Conservation (phyloP, 2,329 filamentous ascomycete species). For the Pestalotiopsis sp. region DNA sequence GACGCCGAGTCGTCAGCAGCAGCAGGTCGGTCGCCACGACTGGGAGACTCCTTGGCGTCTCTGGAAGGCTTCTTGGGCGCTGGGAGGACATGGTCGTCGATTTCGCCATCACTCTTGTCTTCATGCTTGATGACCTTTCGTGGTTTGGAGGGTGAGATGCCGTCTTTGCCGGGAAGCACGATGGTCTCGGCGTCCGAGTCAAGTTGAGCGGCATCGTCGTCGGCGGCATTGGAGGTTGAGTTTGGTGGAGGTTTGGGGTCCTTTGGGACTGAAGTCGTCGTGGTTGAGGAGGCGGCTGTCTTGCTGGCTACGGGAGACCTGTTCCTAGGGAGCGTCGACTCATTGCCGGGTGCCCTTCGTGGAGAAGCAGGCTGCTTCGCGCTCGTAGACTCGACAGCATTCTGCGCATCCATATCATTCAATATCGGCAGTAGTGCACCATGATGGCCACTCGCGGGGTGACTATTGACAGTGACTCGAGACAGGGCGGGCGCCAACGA, state of each 20-base stretch:
- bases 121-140: constrained; percentile 66
- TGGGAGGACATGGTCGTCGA: constrained; percentile 30
- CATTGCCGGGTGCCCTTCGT: constrained; percentile 41
- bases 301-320: constrained; percentile 19
- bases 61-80: constrained; percentile 28
- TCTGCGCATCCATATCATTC: constrained; percentile 70
- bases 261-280: constrained; percentile 23
- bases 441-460: constrained; percentile 52
- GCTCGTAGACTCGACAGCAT: constrained; percentile 63
- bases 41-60: constrained; percentile 28
- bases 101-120: constrained; percentile 59
- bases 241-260: constrained; percentile 10
- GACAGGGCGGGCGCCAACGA: constrained; percentile 1
- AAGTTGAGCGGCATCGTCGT: constrained; percentile 49
- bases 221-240: constrained; percentile 28
- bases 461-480: constrained; percentile 23
- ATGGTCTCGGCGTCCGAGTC: constrained; percentile 74
- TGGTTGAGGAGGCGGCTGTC: constrained; percentile 12
- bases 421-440: constrained; percentile 55
- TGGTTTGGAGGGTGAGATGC: constrained; percentile 62
- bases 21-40: constrained; percentile 20
- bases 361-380: constrained; percentile 59
- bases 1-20: constrained; percentile 19
- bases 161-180: constrained; percentile 65
- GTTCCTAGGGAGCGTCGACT: constrained; percentile 29